These are phyloP conservation scores for Coriolopsis trogii DNA, from an alignment of 1,284 basidiomycete species.

Conservation along the genomic window DNA sequence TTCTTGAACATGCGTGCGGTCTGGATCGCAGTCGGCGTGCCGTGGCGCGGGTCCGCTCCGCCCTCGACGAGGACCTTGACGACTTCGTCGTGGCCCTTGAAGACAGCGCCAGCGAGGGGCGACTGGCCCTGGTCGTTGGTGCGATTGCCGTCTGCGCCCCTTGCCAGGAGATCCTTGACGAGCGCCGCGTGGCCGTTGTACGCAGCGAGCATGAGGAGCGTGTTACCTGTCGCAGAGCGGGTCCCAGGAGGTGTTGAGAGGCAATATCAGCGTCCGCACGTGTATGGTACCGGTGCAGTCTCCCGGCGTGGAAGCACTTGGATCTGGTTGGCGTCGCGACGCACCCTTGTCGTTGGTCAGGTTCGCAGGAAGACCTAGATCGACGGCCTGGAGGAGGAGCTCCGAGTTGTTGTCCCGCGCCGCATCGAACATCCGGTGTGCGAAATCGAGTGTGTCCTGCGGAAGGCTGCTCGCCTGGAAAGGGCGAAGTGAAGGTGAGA, in stretches of 20 bases:
- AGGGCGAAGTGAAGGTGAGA: too few relatives aligned
- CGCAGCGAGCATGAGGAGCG: constrained; percentile 81
- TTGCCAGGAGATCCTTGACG: constrained; percentile 52
- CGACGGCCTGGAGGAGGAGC: constrained; percentile 60
- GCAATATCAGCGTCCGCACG: neutral
- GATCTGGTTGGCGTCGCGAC: constrained; percentile 1
- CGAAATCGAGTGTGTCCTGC: constrained; percentile 65
- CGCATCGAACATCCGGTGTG: constrained; percentile 76
- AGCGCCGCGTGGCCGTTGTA: constrained; percentile 75
- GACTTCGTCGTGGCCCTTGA: constrained; percentile 70
- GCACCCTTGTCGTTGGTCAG: constrained; percentile 75
- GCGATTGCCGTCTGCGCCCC: constrained; percentile 70
- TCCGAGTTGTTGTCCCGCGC: constrained; percentile 64
- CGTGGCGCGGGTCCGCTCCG: constrained; percentile 71
- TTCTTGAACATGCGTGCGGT: constrained; percentile 69
- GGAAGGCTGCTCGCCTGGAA: constrained; percentile 28
- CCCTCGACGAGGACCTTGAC: constrained; percentile 60
- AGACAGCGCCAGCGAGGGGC: constrained; percentile 83
- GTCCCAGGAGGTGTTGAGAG: neutral
- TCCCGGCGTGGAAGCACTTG: too few relatives aligned
- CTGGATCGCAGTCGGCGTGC: constrained; percentile 76
- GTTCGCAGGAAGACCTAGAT: constrained; percentile 77
- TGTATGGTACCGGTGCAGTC: too few relatives aligned
- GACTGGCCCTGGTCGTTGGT: constrained; percentile 80
- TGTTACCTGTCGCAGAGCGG: constrained; percentile 58